Evolutionary conservation across 257 asterid genomes (phyloP), one percentile per base, ranked within the genome.

Genomic region (Prunella vulgaris): DNA sequence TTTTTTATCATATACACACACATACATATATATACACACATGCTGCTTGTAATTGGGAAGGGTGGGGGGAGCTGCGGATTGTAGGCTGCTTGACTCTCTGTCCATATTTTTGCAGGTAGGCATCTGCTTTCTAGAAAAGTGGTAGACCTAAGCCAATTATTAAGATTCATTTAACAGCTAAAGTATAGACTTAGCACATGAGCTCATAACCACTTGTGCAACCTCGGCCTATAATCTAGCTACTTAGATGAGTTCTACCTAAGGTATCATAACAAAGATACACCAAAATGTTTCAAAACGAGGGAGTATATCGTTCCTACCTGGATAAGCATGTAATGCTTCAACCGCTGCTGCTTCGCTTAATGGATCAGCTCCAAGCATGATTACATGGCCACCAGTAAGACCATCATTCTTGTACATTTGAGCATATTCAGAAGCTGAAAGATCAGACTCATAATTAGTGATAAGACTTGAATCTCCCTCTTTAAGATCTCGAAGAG

Each of bases 321-420:
- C 97, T 48, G 96, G 97, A 90, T 84, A 91, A 65, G 93, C 95
- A 82, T 70, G 92, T 74, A 94, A 82, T 63, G 99, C 96, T 86
- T 89, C 95, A 67, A 85, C 75, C 30, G 97, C 96, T 75, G 96
- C 97, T 60, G 84, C 74, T 79, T 69, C 79, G 80, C 97, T 94
- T 76, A 89, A 68, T 15, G 95, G 88, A 79, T 94, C 99, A 69
- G 95, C 97, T 64, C 97, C 99, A 72, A 94, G 99, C 97, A 91
- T 91, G 77, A 94, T 87, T 28, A 81, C 97, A 78, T 94, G 99
- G 69, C 99, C 99, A 74, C 97, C 97, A 61, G 81, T 80, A 79
- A 94, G 96, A 35, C 80, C 84, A 60, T 87, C 97, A 3, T 84
- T 85, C 70, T 85, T 87, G 73, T 94, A 94, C 84, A 91, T 85